Conservation (phyloP, 148 eudicot genomes). For the Arbutus unedo region DNA sequence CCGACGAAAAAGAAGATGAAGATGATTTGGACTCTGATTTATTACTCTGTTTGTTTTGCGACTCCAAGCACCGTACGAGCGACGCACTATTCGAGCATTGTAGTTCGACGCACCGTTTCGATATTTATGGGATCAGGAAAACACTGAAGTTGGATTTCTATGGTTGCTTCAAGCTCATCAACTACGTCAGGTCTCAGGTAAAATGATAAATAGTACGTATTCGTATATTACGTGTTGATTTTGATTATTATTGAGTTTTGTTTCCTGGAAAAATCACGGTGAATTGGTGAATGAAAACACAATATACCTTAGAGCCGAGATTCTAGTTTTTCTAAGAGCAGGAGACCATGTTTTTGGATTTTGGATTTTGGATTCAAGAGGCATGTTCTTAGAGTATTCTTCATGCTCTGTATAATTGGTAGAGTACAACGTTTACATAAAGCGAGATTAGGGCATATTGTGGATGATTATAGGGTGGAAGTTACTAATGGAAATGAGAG, state of each 20-base stretch:
- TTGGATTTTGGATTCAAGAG: neutral
- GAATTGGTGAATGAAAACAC: neutral
- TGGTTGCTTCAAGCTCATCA: constrained; percentile 77
- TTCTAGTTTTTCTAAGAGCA: neutral
- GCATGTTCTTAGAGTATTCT: neutral
- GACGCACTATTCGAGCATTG: constrained; percentile 58
- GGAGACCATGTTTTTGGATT: neutral
- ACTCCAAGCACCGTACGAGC: constrained; percentile 32
- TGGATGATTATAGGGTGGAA: neutral
- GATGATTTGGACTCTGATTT: constrained; percentile 19
- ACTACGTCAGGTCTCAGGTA: constrained; percentile 68
- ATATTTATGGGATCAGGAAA: constrained; percentile 46
- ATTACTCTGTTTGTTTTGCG: constrained; percentile 77
- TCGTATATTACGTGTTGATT: neutral
- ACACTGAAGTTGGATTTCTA: constrained; percentile 63
- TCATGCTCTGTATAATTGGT: neutral
- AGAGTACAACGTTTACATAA: neutral
- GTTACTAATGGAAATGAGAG: neutral
- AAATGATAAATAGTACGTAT: no score
- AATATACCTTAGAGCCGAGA: neutral
- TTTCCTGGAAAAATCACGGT: no score
- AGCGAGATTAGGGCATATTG: neutral
- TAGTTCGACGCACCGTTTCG: constrained; percentile 43
- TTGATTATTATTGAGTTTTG: no score
- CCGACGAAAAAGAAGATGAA: constrained; percentile 39